A percentile compares a stretch with the other conserved stretches of the same genome.
Conservation (phyloP, 306 rosid genomes). For the Leucaena leucocephala region DNA sequence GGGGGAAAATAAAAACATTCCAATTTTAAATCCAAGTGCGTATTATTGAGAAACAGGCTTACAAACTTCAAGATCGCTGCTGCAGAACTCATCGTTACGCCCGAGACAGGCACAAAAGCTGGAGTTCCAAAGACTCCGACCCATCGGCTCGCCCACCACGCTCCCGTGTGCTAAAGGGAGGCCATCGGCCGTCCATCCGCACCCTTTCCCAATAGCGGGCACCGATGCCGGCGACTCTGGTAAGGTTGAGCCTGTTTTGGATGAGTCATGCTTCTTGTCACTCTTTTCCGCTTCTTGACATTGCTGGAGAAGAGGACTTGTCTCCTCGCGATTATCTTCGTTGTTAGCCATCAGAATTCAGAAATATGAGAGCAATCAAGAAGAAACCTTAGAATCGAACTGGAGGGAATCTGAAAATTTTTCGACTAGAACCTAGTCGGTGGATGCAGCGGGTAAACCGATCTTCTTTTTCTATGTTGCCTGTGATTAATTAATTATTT, state of each 20-base stretch:
- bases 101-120: constrained; percentile 79
- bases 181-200: constrained; percentile 85
- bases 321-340: constrained; percentile 57
- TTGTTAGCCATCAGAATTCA: constrained; percentile 41
- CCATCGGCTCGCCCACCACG: constrained; percentile 88
- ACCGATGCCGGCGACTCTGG: constrained; percentile 36
- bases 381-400: background rate
- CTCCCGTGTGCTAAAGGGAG: constrained; percentile 69
- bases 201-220: constrained; percentile 34
- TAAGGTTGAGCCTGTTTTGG: background rate
- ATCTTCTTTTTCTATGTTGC: background rate
- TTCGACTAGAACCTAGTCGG: background rate
- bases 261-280: background rate
- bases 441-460: background rate
- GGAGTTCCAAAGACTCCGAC: constrained; percentile 75
- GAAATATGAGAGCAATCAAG: background rate
- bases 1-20: background rate
- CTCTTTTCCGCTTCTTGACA: background rate
- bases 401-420: background rate
- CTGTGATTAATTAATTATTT: background rate
- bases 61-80: constrained; percentile 99
- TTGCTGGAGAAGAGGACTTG: constrained; percentile 70
- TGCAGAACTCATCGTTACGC: constrained; percentile 82
- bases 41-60: constrained; percentile 39
- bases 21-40: background rate